phyloP scores from a whole-genome alignment of 169 alveolate genomes.

The Cystoisospora suis region DNA sequence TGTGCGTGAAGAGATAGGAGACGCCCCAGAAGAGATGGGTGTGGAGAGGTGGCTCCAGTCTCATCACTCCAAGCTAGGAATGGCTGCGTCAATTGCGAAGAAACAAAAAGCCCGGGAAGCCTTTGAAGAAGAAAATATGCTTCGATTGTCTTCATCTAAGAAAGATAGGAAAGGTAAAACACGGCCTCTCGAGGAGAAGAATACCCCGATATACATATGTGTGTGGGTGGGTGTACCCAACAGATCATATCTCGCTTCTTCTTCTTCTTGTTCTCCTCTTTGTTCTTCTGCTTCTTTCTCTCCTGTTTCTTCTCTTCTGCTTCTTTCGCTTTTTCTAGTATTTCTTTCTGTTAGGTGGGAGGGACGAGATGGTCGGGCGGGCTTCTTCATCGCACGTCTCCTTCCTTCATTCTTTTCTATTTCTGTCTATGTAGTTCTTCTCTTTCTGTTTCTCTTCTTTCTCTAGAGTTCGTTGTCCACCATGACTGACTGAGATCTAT shows the following conservation, averaged over 20 bases:
- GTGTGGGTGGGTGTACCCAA: not conserved
- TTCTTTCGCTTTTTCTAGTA: no score
- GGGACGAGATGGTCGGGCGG: no score
- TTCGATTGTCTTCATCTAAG: conserved; percentile 46
- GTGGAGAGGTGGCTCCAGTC: conserved; percentile 36
- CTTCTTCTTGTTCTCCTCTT: no score
- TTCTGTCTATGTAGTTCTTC: no score
- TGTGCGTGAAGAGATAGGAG: conserved; percentile 51
- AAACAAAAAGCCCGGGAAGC: conserved; percentile 25
- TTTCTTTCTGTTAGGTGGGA: no score
- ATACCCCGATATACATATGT: not conserved
- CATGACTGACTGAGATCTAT: no score
- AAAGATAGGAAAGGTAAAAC: conserved; percentile 50
- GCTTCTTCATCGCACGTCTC: no score
- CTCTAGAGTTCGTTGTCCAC: no score
- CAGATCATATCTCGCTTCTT: not conserved
- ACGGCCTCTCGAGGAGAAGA: not conserved
- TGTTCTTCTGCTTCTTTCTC: no score
- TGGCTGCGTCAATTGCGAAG: conserved; percentile 22
- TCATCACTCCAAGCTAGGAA: not conserved
- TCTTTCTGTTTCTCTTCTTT: no score
- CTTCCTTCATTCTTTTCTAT: no score
- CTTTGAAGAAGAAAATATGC: conserved; percentile 42
- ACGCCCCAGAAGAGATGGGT: conserved; percentile 60
- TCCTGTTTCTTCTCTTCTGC: not conserved